Percentiles rank a stretch among this genome's conserved stretches.
Conservation (phyloP, 1,139 yeast species). For the Saccharomyces hybrid region DNA sequence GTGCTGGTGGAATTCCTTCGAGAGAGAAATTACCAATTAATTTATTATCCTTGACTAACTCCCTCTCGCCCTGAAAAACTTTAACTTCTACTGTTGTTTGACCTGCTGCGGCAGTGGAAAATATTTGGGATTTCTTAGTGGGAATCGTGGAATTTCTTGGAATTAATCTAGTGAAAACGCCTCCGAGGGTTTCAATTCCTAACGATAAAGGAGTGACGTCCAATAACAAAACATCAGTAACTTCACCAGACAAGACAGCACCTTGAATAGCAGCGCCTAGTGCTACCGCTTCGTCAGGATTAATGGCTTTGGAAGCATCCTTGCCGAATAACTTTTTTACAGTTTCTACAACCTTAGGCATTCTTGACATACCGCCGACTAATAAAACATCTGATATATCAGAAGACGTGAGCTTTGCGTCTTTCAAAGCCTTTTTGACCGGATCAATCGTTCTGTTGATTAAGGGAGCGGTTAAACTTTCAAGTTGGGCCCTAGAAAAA, state of each 20-base stretch:
- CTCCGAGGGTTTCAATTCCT: slow-evolving; percentile 98
- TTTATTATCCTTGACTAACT: slow-evolving; percentile 96
- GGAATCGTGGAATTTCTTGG: slow-evolving; percentile 98
- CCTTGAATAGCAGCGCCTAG: slow-evolving; percentile 99
- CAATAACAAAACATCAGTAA: slow-evolving; percentile 85
- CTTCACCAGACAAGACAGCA: slow-evolving; percentile 98
- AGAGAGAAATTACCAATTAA: slow-evolving; percentile 95
- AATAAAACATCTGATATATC: slow-evolving; percentile 91
- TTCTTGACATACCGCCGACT: slow-evolving; percentile 99
- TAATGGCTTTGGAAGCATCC: slow-evolving; percentile 97
- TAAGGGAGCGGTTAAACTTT: slow-evolving; percentile 81
- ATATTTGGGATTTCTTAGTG: slow-evolving; percentile 92
- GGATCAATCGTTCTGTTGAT: slow-evolving; percentile 93
- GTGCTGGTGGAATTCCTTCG: slow-evolving; percentile 97
- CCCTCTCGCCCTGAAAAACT: slow-evolving; percentile 99
- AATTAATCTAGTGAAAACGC: slow-evolving; percentile 95
- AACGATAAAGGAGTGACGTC: slow-evolving; percentile 97
- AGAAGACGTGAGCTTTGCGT: slow-evolving; percentile 79
- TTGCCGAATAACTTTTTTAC: slow-evolving; percentile 88
- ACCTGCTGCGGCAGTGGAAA: slow-evolving; percentile 98
- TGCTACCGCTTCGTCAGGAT: slow-evolving; percentile 99
- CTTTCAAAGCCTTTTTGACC: slow-evolving; percentile 96
- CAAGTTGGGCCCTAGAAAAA: slow-evolving; percentile 89
- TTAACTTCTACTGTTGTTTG: slow-evolving; percentile 98
- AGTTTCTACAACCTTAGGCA: slow-evolving; percentile 98